A percentile compares a stretch with the other conserved stretches of the same genome.
Evolutionary conservation across 129 eudicot species (phyloP).

Genomic region (Saposhnikovia divaricata): DNA sequence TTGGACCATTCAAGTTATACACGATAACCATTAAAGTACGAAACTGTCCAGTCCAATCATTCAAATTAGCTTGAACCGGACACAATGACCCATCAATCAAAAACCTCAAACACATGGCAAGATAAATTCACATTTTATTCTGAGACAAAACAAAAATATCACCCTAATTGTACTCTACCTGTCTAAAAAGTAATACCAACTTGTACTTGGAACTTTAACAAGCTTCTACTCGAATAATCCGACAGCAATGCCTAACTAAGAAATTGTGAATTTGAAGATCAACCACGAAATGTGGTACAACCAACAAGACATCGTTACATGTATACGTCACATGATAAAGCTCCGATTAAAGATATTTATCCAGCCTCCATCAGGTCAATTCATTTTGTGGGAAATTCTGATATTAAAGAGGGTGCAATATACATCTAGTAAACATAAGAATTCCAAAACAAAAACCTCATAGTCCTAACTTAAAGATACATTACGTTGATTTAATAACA

Average conservation of each 20-base stretch:
- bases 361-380: not conserved
- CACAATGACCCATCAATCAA: no score
- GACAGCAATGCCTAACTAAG: no score
- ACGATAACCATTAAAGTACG: no score
- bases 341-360: not conserved
- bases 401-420: not conserved
- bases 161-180: not conserved
- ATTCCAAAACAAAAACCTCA: not conserved
- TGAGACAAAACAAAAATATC: not conserved
- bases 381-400: not conserved
- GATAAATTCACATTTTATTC: no score
- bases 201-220: not conserved
- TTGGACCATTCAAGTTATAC: no score
- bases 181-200: no score
- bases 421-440: not conserved
- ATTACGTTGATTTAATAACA: not conserved
- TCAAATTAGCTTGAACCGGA: no score
- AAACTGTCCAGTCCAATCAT: no score
- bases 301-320: not conserved
- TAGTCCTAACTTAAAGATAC: not conserved
- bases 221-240: not conserved
- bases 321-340: not conserved
- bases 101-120: no score
- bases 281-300: not conserved
- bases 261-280: no score